Evolutionary conservation across 2,329 filamentous ascomycete genomes (phyloP), one percentile per base, ranked within the genome.

Genomic region (Monilinia vaccinii-corymbosi): DNA sequence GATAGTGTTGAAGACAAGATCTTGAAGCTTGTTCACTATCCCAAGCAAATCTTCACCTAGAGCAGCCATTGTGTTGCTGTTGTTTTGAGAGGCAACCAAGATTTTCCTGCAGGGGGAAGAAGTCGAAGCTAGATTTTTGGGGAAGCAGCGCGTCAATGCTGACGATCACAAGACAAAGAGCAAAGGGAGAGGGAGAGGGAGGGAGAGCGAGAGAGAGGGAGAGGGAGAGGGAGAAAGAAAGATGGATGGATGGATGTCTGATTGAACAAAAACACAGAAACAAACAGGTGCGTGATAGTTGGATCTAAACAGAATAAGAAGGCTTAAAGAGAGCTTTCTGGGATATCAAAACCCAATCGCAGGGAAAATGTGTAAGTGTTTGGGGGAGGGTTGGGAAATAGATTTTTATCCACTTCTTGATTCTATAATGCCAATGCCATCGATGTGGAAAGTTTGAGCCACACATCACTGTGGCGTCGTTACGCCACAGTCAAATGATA

Each of bases 1-100:
- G 75, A 99, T 99, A 68, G 94, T 99, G 78, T 99, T 99, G 81
- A 99, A 99, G 72, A 99, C 94, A 72, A 99, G 78, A 76, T 97
- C 94, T 77, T 99, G 94, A 71, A 99, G 82, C 81, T 96, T 96
- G 81, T 99, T 99, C 78, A 99, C 94, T 66, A 91, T 95, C 69
- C 84, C 85, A 74, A 99, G 84, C 76, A 99, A 80, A 77, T 99
- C 92, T 76, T 99, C 94, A 73, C 94, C 93, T 71, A 99, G 86
- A 71, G 93, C 86, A 73, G 94, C 89, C 94, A 97, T 99, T 62
- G 65, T 65, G 64, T 56, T 59, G 65, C 56, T 59, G 65, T 59
- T 47, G 49, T 61, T 25, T 10, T 10, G 56, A 34, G 25, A 34
- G 36, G 65, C 78, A 61, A 72, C 21, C 38, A 59, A 55, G 40